Evolutionary conservation across 2,329 filamentous ascomycete genomes (phyloP).

Genomic region (Septoria petroselini): DNA sequence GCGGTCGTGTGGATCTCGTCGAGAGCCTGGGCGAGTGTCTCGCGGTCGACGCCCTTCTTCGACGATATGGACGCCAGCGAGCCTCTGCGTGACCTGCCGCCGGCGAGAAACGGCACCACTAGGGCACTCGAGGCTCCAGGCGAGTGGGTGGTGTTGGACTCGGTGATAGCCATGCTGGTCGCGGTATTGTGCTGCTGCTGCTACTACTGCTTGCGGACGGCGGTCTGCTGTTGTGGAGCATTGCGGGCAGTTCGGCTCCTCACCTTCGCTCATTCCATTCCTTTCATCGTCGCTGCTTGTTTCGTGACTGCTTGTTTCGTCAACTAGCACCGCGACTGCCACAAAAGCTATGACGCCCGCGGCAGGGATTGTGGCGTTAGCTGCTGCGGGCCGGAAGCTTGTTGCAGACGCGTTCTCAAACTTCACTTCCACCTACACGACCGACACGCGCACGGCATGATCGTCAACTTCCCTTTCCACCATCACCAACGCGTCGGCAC

Average conservation of each 20-base stretch:
- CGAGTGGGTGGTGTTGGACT: slow-evolving; percentile 21
- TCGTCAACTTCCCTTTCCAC: not conserved
- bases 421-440: not conserved
- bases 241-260: no score
- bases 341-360: slow-evolving; percentile 4
- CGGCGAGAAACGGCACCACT: slow-evolving; percentile 31
- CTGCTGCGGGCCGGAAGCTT: not conserved
- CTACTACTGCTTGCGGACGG: not conserved
- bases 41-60: slow-evolving; percentile 57
- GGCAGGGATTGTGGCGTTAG: slow-evolving; percentile 1
- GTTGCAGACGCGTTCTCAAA: no score
- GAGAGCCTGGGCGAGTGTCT: slow-evolving; percentile 71
- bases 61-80: slow-evolving; percentile 42
- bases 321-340: no score
- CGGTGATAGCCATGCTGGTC: slow-evolving; percentile 30
- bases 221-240: no score
- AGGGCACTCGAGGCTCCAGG: slow-evolving; percentile 32
- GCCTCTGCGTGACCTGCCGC: slow-evolving; percentile 37
- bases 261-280: no score
- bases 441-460: not conserved
- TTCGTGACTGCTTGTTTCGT: no score
- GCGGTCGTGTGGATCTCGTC: slow-evolving; percentile 86
- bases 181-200: not conserved
- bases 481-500: not conserved
- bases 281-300: no score